phyloP scores from a whole-genome alignment of 1,284 basidiomycete species.

The Naganishia albida region DNA sequence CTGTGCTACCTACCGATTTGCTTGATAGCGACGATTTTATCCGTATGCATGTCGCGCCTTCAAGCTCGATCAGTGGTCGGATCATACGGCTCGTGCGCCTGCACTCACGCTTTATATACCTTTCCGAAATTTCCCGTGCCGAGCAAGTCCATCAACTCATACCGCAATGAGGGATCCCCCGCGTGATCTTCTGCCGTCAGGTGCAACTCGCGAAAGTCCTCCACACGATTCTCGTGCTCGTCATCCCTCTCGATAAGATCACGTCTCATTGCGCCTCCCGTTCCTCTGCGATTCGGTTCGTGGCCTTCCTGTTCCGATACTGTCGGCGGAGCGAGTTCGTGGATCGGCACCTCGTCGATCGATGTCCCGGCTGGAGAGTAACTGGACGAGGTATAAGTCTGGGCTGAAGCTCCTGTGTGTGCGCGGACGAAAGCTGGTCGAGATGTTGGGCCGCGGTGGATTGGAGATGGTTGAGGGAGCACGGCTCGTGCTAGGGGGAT shows the following conservation, averaged over 20 bases:
- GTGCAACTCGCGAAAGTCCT: conserved; percentile 7
- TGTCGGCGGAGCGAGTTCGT: no score
- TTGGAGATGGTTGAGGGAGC: background rate
- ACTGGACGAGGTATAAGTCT: conserved; percentile 10
- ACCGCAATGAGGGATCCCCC: conserved; percentile 77
- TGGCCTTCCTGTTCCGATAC: no score
- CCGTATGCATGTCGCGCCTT: conserved; percentile 82
- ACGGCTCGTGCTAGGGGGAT: background rate
- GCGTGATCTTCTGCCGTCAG: conserved; percentile 7
- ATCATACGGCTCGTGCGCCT: background rate
- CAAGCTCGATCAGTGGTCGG: background rate
- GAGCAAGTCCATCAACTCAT: conserved; percentile 89
- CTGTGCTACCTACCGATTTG: conserved; percentile 73
- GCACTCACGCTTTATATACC: conserved; percentile 81
- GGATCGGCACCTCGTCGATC: background rate
- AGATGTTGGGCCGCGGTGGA: conserved; percentile 12
- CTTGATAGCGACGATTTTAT: conserved; percentile 95
- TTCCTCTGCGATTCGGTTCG: no score
- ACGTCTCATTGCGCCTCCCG: no score
- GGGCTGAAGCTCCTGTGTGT: conserved; percentile 17
- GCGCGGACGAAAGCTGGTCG: conserved; percentile 6
- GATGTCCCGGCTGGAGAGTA: conserved; percentile 8
- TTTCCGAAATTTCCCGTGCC: conserved; percentile 97
- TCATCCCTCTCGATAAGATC: conserved; percentile 6
- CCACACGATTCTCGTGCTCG: background rate